Evolutionary conservation across 2,329 filamentous ascomycete species (phyloP).

Genomic region (Helminthosporium solani): DNA sequence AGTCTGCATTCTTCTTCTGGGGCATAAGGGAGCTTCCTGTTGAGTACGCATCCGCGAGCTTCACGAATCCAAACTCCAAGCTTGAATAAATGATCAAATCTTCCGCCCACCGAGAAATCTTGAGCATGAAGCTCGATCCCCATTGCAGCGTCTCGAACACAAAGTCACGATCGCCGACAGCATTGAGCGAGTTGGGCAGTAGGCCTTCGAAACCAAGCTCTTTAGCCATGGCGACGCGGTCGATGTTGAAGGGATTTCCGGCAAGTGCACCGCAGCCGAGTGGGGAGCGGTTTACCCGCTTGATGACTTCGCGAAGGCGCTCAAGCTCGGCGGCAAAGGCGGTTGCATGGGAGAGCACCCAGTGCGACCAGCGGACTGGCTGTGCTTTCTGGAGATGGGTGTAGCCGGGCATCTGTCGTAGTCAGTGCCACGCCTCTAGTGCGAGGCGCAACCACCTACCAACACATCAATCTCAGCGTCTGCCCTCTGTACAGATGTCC

Average conservation of each 20-base stretch:
- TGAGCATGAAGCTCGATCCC: conserved; percentile 74
- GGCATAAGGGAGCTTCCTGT: conserved; percentile 79
- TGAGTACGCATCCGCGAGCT: conserved; percentile 74
- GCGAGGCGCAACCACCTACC: conserved; percentile 14
- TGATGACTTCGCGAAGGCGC: conserved; percentile 70
- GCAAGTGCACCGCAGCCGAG: conserved; percentile 76
- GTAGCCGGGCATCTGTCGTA: conserved; percentile 72
- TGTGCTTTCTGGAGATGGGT: conserved; percentile 83
- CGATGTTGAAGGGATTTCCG: conserved; percentile 79
- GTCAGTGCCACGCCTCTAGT: background rate
- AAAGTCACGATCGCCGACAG: conserved; percentile 77
- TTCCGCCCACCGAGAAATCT: conserved; percentile 78
- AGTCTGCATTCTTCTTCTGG: conserved; percentile 82
- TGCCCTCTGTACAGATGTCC: conserved; percentile 67
- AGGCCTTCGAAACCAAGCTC: conserved; percentile 79
- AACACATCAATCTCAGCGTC: conserved; percentile 73
- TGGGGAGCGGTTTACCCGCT: conserved; percentile 70
- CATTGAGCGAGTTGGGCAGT: conserved; percentile 74
- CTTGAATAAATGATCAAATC: conserved; percentile 83
- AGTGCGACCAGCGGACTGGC: conserved; percentile 79
- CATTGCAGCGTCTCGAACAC: conserved; percentile 80
- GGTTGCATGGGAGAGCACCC: conserved; percentile 73
- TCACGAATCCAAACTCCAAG: conserved; percentile 73
- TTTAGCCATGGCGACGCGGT: conserved; percentile 73
- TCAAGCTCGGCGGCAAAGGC: conserved; percentile 74